Evolutionary conservation across 208 protist genomes (phyloP).

Genomic region (Acanthamoeba castellanii): DNA sequence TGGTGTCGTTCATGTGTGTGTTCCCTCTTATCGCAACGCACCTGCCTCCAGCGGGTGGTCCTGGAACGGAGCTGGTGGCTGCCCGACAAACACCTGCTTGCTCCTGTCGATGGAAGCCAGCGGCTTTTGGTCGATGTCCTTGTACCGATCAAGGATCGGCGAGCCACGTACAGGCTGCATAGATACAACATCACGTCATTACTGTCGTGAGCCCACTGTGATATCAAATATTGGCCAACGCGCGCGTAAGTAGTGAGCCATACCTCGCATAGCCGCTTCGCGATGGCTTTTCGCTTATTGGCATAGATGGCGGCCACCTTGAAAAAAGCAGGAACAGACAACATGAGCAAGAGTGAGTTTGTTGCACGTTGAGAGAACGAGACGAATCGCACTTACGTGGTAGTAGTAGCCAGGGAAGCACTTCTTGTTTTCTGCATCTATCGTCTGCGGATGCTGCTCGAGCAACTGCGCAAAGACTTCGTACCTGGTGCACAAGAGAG

Average conservation of each 20-base stretch:
- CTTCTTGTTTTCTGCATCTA: conserved; percentile 71
- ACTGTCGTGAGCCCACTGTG: background rate
- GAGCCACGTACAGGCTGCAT: conserved; percentile 15
- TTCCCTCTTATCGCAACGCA: background rate
- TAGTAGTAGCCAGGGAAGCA: background rate
- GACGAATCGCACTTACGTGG: background rate
- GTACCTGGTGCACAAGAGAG: conserved; percentile 39
- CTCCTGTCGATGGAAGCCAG: conserved; percentile 26
- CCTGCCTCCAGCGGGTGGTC: conserved; percentile 52
- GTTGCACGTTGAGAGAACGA: background rate
- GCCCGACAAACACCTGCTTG: conserved; percentile 39
- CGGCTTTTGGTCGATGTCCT: conserved; percentile 11
- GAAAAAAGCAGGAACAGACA: background rate
- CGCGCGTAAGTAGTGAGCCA: no score
- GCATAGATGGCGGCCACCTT: conserved; percentile 69
- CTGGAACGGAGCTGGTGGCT: conserved; percentile 34
- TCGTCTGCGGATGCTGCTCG: conserved; percentile 39
- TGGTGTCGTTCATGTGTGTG: no score
- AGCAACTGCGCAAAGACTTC: conserved; percentile 79
- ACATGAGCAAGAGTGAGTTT: background rate
- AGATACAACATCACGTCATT: background rate
- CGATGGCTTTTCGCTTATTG: conserved; percentile 9
- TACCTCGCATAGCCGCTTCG: conserved; percentile 53
- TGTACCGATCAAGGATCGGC: conserved; percentile 16
- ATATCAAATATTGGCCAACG: no score